These are phyloP conservation scores for Gynostemma pentaphyllum DNA, from an alignment of 306 rosid species.

Conservation along the genomic window DNA sequence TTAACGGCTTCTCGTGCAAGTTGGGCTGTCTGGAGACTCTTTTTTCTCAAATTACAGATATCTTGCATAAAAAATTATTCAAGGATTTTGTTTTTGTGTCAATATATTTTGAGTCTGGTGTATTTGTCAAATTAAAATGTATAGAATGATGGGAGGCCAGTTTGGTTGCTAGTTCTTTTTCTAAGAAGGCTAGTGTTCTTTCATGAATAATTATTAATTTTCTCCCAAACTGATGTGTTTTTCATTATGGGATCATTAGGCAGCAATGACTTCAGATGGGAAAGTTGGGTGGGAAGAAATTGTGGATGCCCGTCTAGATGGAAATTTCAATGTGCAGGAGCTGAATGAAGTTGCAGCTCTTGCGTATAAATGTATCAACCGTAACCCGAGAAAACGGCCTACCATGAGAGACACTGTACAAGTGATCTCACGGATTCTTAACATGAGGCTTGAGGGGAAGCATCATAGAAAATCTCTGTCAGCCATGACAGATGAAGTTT, in stretches of 20 bases:
- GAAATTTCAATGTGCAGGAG: constrained; percentile 59
- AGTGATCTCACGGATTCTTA: constrained; percentile 52
- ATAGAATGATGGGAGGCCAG: not conserved
- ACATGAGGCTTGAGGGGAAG: constrained; percentile 41
- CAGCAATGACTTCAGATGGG: constrained; percentile 89
- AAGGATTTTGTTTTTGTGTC: not conserved
- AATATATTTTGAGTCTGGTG: not conserved
- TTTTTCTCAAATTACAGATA: too few species aligned
- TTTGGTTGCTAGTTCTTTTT: not conserved
- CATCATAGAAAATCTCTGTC: constrained; percentile 50
- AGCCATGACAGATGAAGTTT: constrained; percentile 48
- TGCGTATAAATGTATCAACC: constrained; percentile 75
- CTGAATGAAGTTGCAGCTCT: constrained; percentile 79
- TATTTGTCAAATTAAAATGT: too few species aligned
- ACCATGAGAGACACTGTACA: constrained; percentile 90
- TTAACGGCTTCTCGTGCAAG: too few species aligned
- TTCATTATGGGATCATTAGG: constrained; percentile 40
- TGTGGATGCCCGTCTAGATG: constrained; percentile 63
- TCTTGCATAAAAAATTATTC: not conserved
- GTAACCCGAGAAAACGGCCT: constrained; percentile 66
- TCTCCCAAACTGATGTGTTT: not conserved
- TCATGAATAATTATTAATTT: not conserved
- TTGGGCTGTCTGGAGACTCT: too few species aligned
- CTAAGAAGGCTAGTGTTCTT: not conserved
- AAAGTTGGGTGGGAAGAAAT: constrained; percentile 98